phyloP scores from a whole-genome alignment of 805 yeast genomes.

The Wickerhamomyces alni region DNA sequence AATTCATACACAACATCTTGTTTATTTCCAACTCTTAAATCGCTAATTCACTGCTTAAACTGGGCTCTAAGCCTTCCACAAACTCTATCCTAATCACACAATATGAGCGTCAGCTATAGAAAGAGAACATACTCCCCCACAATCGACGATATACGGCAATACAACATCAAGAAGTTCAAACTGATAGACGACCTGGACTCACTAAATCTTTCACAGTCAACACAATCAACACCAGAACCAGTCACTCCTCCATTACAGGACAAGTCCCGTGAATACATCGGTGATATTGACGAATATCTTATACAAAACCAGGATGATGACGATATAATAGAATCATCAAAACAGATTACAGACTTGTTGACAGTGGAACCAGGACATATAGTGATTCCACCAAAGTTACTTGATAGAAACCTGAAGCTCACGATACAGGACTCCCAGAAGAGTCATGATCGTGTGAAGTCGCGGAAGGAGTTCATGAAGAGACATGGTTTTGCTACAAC shows the following conservation, averaged over 20 bases:
- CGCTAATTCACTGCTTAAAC: too few species aligned
- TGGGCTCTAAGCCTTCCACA: too few species aligned
- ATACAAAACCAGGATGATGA: constrained; percentile 13
- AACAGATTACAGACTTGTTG: constrained; percentile 3
- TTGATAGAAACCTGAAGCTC: background rate
- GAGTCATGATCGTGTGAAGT: constrained; percentile 2
- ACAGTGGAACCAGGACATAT: background rate
- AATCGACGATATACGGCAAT: constrained; percentile 16
- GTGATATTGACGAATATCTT: constrained; percentile 14
- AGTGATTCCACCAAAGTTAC: background rate
- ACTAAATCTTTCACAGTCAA: constrained; percentile 13
- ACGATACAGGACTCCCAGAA: background rate
- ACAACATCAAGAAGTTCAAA: constrained; percentile 27
- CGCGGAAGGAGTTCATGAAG: background rate
- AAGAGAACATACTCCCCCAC: constrained; percentile 14
- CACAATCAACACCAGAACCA: background rate
- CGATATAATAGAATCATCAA: constrained; percentile 8
- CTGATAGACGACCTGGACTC: constrained; percentile 27
- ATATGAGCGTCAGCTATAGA: background rate
- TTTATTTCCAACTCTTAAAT: too few species aligned
- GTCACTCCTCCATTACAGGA: background rate
- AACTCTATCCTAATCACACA: too few species aligned
- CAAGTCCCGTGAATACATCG: constrained; percentile 6
- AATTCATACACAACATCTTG: too few species aligned
- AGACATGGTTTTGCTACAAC: background rate